Base-by-base conservation (phyloP, 2,329 filamentous ascomycete species). In the Hypomyces perniciosus region DNA sequence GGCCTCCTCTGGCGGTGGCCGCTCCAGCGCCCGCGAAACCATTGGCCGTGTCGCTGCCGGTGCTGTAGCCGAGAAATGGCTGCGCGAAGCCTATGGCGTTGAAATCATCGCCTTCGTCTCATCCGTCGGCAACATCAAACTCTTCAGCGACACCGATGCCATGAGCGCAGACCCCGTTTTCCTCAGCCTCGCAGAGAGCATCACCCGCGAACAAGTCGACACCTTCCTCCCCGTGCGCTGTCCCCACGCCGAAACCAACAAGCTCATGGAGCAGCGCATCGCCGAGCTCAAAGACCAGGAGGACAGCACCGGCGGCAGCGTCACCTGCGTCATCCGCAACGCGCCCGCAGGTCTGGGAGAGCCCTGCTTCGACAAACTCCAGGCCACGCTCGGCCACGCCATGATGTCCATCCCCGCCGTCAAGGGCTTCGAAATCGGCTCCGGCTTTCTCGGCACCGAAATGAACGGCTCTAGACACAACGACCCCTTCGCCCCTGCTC, bases 321-420 rank as follows among this genome's bases (percentile, higher is more conserved):
- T 97, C 27, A 96, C 90, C 41, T 97, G 92, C 63, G 88, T 97
- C 38, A 90, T 97, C 65, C 82, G 88, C 56, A 93, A 95, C 64
- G 82, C 84, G 6, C 93, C 92, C 30, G 80, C 81, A 39, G 92
- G 92, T 0, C 79, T 97, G 3, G 93, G 93, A 53, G 93, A 97
- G 77, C 93, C 92, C 1, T 88, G 83, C 69, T 97, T 97, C 69
- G 89, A 95, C 71, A 97, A 97, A 76, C 79, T 97, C 44, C 92
- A 97, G 74, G 93, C 93, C 8, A 82, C 81, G 67, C 83, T 99
- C 45, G 92, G 83, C 26, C 92, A 97, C 64, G 93, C 88, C 47
- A 97, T 99, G 88, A 80, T 97, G 56, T 90, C 84, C 67, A 96
- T 97, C 62, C 93, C 93, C 6, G 90, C 92, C 5, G 92, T 88